Conservation (phyloP, 441 rosid species). For the Gossypium schwendimanii region DNA sequence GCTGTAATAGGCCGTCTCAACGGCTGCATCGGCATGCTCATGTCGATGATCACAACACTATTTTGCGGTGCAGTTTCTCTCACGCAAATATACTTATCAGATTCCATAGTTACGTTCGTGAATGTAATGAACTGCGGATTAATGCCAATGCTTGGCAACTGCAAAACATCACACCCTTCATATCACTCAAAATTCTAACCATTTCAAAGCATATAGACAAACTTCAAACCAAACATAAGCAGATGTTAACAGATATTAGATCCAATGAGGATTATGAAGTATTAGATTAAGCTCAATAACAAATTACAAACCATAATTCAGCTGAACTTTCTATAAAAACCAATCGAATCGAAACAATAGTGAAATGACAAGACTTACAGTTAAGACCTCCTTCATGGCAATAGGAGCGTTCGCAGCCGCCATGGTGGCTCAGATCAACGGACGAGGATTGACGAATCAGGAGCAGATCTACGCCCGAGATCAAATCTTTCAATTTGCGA, state of each 20-base stretch:
- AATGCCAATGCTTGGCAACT: conserved; percentile 64
- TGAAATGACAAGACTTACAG: conserved; percentile 35
- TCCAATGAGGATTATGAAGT: background rate
- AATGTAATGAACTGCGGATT: conserved; percentile 79
- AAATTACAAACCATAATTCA: conserved; percentile 1
- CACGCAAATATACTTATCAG: conserved; percentile 54
- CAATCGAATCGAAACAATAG: conserved; percentile 3
- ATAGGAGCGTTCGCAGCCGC: conserved; percentile 60
- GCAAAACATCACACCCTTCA: background rate
- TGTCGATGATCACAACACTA: conserved; percentile 86
- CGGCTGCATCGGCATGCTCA: conserved; percentile 96
- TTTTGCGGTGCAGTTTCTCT: conserved; percentile 94
- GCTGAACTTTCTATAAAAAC: conserved; percentile 14
- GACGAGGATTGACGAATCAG: conserved; percentile 20
- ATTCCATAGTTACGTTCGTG: conserved; percentile 77
- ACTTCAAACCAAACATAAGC: background rate
- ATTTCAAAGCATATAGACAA: background rate
- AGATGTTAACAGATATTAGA: background rate
- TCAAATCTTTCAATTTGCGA: conserved; percentile 27
- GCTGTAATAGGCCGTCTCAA: conserved; percentile 92
- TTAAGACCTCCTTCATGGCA: conserved; percentile 58
- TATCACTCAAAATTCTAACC: background rate
- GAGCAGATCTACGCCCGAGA: conserved; percentile 46
- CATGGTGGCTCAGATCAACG: conserved; percentile 50
- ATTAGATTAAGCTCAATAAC: background rate